Conservation (phyloP, 257 asterid species). For the Lithospermum erythrorhizon region DNA sequence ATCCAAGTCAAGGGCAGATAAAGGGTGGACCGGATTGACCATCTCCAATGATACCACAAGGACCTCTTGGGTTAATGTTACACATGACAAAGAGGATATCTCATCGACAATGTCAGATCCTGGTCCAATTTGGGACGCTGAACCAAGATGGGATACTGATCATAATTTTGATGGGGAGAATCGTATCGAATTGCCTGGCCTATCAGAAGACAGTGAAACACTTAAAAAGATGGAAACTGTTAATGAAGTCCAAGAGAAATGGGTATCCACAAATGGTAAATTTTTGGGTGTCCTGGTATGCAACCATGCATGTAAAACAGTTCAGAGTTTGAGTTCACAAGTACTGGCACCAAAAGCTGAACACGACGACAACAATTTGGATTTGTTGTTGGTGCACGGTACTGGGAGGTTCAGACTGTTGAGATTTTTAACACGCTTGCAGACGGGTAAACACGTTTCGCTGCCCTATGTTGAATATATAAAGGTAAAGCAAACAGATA, state of each 20-base stretch:
- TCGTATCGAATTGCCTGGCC: slow-evolving; percentile 66
- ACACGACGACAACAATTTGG: slow-evolving; percentile 78
- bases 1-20: slow-evolving; percentile 74
- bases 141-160: slow-evolving; percentile 93
- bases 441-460: slow-evolving; percentile 74
- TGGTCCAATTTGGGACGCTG: slow-evolving; percentile 97
- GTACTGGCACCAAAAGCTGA: slow-evolving; percentile 97
- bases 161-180: slow-evolving; percentile 54
- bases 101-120: slow-evolving; percentile 97
- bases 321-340: slow-evolving; percentile 72
- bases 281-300: slow-evolving; percentile 80
- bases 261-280: slow-evolving; percentile 72
- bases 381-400: slow-evolving; percentile 78
- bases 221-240: slow-evolving; percentile 28
- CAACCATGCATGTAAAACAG: slow-evolving; percentile 93
- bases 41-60: slow-evolving; percentile 49
- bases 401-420: slow-evolving; percentile 77
- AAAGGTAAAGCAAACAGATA: slow-evolving; percentile 41
- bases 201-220: slow-evolving; percentile 39
- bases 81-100: slow-evolving; percentile 83
- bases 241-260: slow-evolving; percentile 51
- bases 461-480: slow-evolving; percentile 89
- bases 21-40: slow-evolving; percentile 61
- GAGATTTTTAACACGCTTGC: slow-evolving; percentile 73
- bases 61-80: slow-evolving; percentile 68